Conservation (phyloP, 1,284 basidiomycete genomes). For the Irpex rosettiformis region DNA sequence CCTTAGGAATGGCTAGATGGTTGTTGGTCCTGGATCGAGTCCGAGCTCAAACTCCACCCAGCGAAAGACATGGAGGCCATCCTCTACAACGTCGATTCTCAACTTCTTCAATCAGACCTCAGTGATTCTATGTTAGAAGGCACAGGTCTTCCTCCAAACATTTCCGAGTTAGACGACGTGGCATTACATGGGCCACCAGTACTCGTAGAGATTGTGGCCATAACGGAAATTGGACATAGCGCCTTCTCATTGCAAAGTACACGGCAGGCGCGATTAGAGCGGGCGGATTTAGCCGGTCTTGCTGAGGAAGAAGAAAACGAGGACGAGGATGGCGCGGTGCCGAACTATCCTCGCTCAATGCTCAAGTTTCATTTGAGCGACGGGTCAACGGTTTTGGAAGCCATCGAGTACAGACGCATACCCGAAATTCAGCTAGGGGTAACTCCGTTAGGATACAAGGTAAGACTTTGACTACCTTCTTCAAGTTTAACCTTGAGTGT, state of each 20-base stretch:
- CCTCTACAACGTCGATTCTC: constrained; percentile 49
- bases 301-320: constrained; percentile 42
- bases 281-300: constrained; percentile 44
- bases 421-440: constrained; percentile 59
- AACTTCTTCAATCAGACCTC: constrained; percentile 71
- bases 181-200: constrained; percentile 42
- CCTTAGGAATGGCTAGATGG: constrained; percentile 67
- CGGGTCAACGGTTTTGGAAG: constrained; percentile 55
- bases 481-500: neutral
- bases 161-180: constrained; percentile 33
- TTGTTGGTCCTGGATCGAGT: constrained; percentile 62
- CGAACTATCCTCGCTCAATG: constrained; percentile 71
- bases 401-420: constrained; percentile 64
- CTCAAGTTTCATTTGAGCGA: constrained; percentile 66
- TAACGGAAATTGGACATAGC: constrained; percentile 74
- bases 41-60: constrained; percentile 45
- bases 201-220: constrained; percentile 65
- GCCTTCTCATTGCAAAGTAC: constrained; percentile 66
- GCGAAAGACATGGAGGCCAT: constrained; percentile 43
- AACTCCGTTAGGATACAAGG: constrained; percentile 74
- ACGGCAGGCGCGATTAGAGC: constrained; percentile 59
- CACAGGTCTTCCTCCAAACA: constrained; percentile 58
- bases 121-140: constrained; percentile 62
- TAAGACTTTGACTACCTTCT: constrained; percentile 26
- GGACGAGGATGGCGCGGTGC: constrained; percentile 66